These are phyloP conservation scores for Cladosporium sp. DNA, from an alignment of 2,329 filamentous ascomycete genomes.

Conservation along the genomic window DNA sequence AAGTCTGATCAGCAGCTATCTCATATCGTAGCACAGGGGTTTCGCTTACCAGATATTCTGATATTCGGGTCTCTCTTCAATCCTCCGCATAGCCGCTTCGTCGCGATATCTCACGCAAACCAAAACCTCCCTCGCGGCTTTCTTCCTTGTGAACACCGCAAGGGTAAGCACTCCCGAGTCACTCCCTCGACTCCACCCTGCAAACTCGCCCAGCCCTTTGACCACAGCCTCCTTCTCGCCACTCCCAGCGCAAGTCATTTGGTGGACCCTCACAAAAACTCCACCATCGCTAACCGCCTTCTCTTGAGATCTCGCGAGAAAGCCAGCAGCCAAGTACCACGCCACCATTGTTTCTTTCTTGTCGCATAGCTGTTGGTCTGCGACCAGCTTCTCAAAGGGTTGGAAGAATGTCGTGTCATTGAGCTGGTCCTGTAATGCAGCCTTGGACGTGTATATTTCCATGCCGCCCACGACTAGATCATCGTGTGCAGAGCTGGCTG, in stretches of 20 bases:
- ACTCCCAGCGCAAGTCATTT: slow-evolving; percentile 21
- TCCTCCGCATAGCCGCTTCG: slow-evolving; percentile 21
- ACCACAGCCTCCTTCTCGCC: slow-evolving; percentile 11
- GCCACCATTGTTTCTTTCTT: slow-evolving; percentile 28
- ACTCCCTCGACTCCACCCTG: slow-evolving; percentile 22
- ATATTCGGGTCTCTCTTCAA: slow-evolving; percentile 28
- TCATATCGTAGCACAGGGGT: not conserved
- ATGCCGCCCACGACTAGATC: slow-evolving; percentile 26
- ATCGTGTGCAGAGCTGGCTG: not conserved
- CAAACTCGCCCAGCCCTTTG: slow-evolving; percentile 19
- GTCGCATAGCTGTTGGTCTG: slow-evolving; percentile 26
- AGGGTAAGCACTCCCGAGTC: slow-evolving; percentile 31
- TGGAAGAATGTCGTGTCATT: slow-evolving; percentile 32
- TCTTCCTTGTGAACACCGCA: slow-evolving; percentile 29
- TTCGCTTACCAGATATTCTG: slow-evolving; percentile 25
- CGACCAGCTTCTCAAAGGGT: slow-evolving; percentile 26
- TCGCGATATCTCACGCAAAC: slow-evolving; percentile 29
- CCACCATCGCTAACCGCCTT: slow-evolving; percentile 17
- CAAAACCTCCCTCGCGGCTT: slow-evolving; percentile 28
- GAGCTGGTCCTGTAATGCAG: slow-evolving; percentile 28
- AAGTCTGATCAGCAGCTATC: not conserved
- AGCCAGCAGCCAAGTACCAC: slow-evolving; percentile 29
- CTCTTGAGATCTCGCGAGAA: slow-evolving; percentile 22
- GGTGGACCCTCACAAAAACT: slow-evolving; percentile 25
- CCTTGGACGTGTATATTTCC: slow-evolving; percentile 31